A percentile compares a stretch with the other conserved stretches of the same genome.
These are phyloP conservation scores for Coix lacrymajobi DNA, from an alignment of 176 grass and related monocot genomes.

Conservation along the genomic window DNA sequence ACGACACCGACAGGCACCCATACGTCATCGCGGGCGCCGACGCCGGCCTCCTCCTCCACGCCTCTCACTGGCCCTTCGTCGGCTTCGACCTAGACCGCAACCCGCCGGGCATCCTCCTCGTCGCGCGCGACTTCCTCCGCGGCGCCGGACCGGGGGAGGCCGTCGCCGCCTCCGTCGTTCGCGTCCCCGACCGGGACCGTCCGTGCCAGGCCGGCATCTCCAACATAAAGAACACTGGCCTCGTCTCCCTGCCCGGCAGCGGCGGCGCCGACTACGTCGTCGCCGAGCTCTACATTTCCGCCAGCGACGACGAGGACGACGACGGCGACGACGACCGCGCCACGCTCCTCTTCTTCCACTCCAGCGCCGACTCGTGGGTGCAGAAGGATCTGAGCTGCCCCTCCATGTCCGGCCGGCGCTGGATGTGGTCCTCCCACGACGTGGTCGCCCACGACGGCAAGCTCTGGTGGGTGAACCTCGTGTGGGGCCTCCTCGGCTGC, in stretches of 20 bases:
- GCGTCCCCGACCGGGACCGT: neutral
- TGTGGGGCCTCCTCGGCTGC: slow-evolving; percentile 3
- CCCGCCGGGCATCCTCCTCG: slow-evolving; percentile 1
- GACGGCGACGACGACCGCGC: neutral
- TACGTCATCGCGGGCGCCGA: neutral
- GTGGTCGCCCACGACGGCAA: neutral
- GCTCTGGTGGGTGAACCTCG: slow-evolving; percentile 32
- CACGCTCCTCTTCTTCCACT: neutral
- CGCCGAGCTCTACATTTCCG: neutral
- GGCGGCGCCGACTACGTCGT: neutral
- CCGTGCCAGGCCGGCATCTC: neutral
- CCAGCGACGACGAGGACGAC: neutral
- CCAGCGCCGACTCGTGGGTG: neutral
- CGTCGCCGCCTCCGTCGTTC: neutral
- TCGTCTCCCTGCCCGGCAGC: neutral
- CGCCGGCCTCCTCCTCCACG: neutral
- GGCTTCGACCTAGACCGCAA: neutral
- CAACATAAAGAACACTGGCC: neutral
- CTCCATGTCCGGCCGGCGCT: neutral
- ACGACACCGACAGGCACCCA: neutral
- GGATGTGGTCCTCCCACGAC: slow-evolving; percentile 10
- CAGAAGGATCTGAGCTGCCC: neutral
- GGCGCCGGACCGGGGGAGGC: neutral
- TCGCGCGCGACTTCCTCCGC: neutral
- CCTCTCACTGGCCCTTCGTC: slow-evolving; percentile 1